A percentile compares a stretch with the other conserved stretches of the same genome.
Conservation (phyloP, 2,329 filamentous ascomycete genomes). For the Cordyceps cicadae region DNA sequence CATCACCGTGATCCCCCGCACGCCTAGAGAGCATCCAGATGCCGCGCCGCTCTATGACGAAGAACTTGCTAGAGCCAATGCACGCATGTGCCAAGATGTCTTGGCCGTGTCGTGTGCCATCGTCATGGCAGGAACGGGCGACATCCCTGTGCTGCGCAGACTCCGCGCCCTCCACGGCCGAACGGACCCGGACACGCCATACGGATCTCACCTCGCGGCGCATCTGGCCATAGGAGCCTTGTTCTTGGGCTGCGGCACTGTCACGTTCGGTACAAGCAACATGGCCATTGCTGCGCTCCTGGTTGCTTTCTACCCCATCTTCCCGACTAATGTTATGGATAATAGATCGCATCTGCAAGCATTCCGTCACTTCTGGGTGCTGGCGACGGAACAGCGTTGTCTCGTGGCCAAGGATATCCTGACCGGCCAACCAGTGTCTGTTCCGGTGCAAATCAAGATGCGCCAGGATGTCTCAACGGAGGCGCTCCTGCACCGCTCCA, state of each 20-base stretch:
- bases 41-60: constrained; percentile 60
- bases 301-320: constrained; percentile 88
- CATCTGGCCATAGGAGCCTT: constrained; percentile 87
- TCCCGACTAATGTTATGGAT: constrained; percentile 81
- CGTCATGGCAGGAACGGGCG: constrained; percentile 94
- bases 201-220: constrained; percentile 86
- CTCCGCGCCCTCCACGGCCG: constrained; percentile 82
- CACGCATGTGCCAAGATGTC: constrained; percentile 85
- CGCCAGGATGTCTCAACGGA: constrained; percentile 33
- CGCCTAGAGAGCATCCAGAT: constrained; percentile 21
- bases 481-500: constrained; percentile 34
- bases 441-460: constrained; percentile 61
- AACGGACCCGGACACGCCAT: constrained; percentile 73
- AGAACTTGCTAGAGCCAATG: constrained; percentile 71
- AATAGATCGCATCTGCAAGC: constrained; percentile 93
- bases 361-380: constrained; percentile 93
- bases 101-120: constrained; percentile 73
- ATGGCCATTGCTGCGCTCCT: constrained; percentile 79
- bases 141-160: constrained; percentile 74
- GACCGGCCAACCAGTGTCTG: constrained; percentile 68
- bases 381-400: constrained; percentile 84
- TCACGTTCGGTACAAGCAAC: constrained; percentile 84
- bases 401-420: constrained; percentile 81
- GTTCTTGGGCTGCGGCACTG: constrained; percentile 86
- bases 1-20: constrained; percentile 52